phyloP scores from a whole-genome alignment of 495 filamentous ascomycete genomes.

The Aspergillus sclerotioniger region DNA sequence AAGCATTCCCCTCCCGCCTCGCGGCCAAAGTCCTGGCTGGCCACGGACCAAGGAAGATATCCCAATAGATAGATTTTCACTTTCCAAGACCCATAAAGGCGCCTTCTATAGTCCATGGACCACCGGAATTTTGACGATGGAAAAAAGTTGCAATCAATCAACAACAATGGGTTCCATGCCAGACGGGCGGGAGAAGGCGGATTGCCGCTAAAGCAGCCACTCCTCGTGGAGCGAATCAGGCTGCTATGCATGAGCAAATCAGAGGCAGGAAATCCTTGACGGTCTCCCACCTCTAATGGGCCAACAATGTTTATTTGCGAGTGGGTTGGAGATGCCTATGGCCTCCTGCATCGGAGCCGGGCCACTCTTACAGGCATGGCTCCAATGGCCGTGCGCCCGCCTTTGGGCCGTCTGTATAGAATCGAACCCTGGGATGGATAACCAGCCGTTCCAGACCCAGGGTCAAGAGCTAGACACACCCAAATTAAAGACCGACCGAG shows the following conservation, averaged over 20 bases:
- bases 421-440: not conserved
- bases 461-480: not conserved
- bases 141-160: not conserved
- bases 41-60: not conserved
- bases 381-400: not conserved
- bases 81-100: not conserved
- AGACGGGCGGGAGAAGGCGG: conserved; percentile 2
- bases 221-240: conserved; percentile 22
- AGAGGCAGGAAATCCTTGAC: not conserved
- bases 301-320: not conserved
- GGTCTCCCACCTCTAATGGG: not conserved
- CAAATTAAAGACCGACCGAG: not conserved
- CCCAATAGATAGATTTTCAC: too few relatives aligned
- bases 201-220: conserved; percentile 21
- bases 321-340: not conserved
- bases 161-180: not conserved
- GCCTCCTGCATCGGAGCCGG: not conserved
- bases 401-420: not conserved
- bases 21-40: not conserved
- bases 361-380: not conserved
- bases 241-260: conserved; percentile 20
- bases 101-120: not conserved
- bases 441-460: not conserved
- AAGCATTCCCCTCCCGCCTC: not conserved
- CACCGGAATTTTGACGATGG: not conserved